Evolutionary conservation across 805 yeast genomes (phyloP), one percentile per base, ranked within the genome.

Genomic region (Henningerozyma blattae): DNA sequence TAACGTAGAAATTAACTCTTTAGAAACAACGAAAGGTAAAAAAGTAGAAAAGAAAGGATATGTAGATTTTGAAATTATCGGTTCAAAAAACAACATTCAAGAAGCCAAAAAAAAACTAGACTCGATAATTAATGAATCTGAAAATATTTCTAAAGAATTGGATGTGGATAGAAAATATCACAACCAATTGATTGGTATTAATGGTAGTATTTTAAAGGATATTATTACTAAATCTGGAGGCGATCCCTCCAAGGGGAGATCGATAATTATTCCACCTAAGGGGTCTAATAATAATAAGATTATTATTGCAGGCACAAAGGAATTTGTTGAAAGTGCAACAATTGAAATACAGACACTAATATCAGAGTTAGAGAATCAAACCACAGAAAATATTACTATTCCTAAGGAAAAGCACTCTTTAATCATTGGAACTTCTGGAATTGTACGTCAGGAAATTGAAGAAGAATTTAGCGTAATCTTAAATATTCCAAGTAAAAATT

Each of bases 211-310:
- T 14, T 72, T 81, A 62, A 73, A 77, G 44, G 81, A 75, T 30
- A 80, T 91, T 35, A 74, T 87, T 33, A 50, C 70, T 33, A 71
- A 70, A 34, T 94, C 95, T 22, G 94, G 95, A 39, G 85, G 80
- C 32, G 57, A 52, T 26, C 48, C 47, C 17, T 31, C 51, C 12
- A 43, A 54, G 59, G 34, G 25, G 37, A 56, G 50, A 34, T 39
- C 45, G n/a, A 48, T 56, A 5, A 52, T 50, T 73, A 44, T 67
- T 82, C 96, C 97, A 33, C 68, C 72, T 34, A 72, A 69, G 38
- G 72, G 68, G 20, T 68, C 80, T n/a, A 78, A 68, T 7, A 68
- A 80, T 15, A 53, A 52, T 14, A 65, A 66, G 34, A 66, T 91
- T 41, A 67, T 71, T 28, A 72, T 82, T 29, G 64, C 72, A 46